Evolutionary conservation across 495 filamentous ascomycete species (phyloP).

Genomic region (Oleoguttula mirabilis): DNA sequence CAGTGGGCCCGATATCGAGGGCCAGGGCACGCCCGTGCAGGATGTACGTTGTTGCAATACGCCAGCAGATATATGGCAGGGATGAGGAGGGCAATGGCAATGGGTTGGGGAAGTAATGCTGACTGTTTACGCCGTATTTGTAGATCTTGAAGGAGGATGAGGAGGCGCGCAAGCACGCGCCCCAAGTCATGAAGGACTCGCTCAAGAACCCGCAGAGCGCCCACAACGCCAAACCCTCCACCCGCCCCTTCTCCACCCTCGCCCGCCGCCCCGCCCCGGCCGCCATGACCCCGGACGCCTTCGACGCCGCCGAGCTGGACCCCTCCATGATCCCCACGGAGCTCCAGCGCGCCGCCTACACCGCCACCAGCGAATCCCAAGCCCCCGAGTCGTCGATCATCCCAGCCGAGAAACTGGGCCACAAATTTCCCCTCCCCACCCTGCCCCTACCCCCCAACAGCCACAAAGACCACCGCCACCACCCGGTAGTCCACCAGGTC

Average conservation of each 20-base stretch:
- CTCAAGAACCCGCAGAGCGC: conserved; percentile 23
- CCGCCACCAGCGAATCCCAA: conserved; percentile 7
- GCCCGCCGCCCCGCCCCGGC: conserved; percentile 26
- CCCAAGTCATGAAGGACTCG: conserved; percentile 54
- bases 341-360: conserved; percentile 23
- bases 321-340: conserved; percentile 18
- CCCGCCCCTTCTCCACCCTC: conserved; percentile 49
- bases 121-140: no score
- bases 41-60: conserved; percentile 53
- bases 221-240: conserved; percentile 14
- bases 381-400: not conserved
- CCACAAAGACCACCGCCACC: conserved; percentile 65
- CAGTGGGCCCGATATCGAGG: conserved; percentile 42
- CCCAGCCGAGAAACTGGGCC: conserved; percentile 34
- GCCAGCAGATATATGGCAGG: no score
- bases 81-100: no score
- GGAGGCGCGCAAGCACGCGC: conserved; percentile 49
- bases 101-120: no score
- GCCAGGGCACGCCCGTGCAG: conserved; percentile 50
- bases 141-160: conserved; percentile 57
- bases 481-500: conserved; percentile 68
- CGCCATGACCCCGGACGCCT: conserved; percentile 1
- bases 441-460: conserved; percentile 46
- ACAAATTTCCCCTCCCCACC: conserved; percentile 65
- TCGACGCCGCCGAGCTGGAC: conserved; percentile 1